Evolutionary conservation across 2,329 filamentous ascomycete genomes (phyloP), one percentile per base, ranked within the genome.

Genomic region (Hymenoscyphus repandus): DNA sequence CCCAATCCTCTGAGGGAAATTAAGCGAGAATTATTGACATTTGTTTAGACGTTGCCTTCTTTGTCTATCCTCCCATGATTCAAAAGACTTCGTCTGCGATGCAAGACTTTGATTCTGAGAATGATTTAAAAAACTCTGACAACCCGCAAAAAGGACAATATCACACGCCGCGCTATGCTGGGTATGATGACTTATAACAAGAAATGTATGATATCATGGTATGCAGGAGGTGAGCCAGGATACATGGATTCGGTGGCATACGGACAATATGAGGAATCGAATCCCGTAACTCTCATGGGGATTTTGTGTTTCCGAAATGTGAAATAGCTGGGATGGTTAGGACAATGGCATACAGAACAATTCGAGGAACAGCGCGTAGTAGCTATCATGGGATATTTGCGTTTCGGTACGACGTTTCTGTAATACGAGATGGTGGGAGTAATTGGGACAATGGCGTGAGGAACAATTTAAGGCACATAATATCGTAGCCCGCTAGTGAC

Each of bases 131-230:
- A 22, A 18, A 46, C 12, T 37, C 34, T 17, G 34, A 17, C 18
- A 43, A 27, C 20, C 30, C 30, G 5, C 32, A 15, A 46, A 45
- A 40, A 45, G 45, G 34, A 49, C 33, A 27, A 41, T 37, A 52
- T 45, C 46, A 45, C 44, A 52, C 50, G 45, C 50, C 50, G 31
- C 50, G 50, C 50, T 52, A 52, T 52, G 50, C 50, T 52, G 45
- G 45, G 50, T 52, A 52, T 52, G 50, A 52, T 36, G 30, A 45
- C 13, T 52, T 45, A 41, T 45, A 43, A 51, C 49, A 44, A 49
- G 36, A 49, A 45, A 45, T 30, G 36, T 40, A 49, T 41, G 18
- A 17, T 42, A 52, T 42, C 34, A n/a, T 49, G 45, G 30, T 36
- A 48, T 27, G 22, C 22, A 27, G 22, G 22, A 27, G 22, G 22